Evolutionary conservation across 768 basidiomycete genomes (phyloP).

Genomic region (Mrakia frigida): DNA sequence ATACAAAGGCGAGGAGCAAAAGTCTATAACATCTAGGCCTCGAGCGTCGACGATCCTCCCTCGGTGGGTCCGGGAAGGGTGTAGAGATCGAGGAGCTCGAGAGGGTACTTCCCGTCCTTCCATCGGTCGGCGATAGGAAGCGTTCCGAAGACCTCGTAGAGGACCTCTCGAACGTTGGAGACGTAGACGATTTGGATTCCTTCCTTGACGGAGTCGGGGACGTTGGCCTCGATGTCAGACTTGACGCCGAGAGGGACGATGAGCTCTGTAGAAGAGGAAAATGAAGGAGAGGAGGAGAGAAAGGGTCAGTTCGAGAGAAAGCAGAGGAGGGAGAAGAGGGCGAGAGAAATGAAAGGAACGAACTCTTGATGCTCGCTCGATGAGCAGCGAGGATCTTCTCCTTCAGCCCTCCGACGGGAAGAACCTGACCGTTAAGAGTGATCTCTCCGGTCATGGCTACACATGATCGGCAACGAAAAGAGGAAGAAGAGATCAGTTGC

Average conservation of each 20-base stretch:
- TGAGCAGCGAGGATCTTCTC: slow-evolving; percentile 96
- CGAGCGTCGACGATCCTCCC: not conserved
- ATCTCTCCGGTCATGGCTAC: slow-evolving; percentile 98
- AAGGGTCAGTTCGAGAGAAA: not conserved
- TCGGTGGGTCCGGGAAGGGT: not conserved
- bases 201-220: slow-evolving; percentile 88
- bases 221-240: slow-evolving; percentile 95
- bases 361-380: slow-evolving; percentile 87
- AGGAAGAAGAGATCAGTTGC: not conserved
- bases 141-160: slow-evolving; percentile 30
- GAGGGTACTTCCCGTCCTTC: slow-evolving; percentile 30
- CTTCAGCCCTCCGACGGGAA: slow-evolving; percentile 92
- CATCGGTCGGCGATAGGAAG: slow-evolving; percentile 22
- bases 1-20: not conserved
- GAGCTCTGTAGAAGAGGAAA: slow-evolving; percentile 38
- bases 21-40: not conserved
- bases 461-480: not conserved
- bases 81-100: slow-evolving; percentile 24
- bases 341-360: slow-evolving; percentile 19
- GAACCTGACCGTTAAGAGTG: slow-evolving; percentile 88
- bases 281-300: not conserved
- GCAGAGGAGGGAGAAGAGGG: too few species aligned
- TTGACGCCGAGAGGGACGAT: slow-evolving; percentile 61
- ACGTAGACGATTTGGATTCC: slow-evolving; percentile 95
- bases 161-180: slow-evolving; percentile 81